A percentile compares a stretch with the other conserved stretches of the same genome.
Conservation (phyloP, 1,139 yeast species). For the Candida smagusa region DNA sequence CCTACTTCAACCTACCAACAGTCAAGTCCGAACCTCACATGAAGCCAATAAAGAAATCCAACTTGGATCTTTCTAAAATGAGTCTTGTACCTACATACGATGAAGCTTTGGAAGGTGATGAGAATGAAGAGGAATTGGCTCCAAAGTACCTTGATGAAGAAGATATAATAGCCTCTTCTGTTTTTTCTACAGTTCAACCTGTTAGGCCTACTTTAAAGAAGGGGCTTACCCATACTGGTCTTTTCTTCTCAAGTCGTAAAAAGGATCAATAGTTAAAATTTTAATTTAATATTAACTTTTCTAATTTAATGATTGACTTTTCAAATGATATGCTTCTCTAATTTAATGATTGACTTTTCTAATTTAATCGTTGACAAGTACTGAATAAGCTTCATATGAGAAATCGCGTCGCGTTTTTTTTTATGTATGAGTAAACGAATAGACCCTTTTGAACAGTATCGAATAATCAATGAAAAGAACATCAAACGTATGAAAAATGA, state of each 20-base stretch:
- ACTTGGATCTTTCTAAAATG: constrained; percentile 21
- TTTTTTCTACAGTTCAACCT: too few species aligned
- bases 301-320: too few species aligned
- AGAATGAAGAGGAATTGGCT: constrained; percentile 30
- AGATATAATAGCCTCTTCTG: constrained; percentile 4
- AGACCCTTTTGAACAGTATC: constrained; percentile 19
- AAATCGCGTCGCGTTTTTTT: neutral
- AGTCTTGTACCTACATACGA: constrained; percentile 36
- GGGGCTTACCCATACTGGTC: constrained; percentile 3
- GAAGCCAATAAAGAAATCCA: constrained; percentile 6
- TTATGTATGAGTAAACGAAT: constrained; percentile 1
- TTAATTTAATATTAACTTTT: too few species aligned
- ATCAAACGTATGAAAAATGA: constrained; percentile 16
- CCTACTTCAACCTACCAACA: constrained; percentile 29
- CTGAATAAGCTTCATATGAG: too few species aligned
- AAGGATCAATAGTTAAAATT: too few species aligned
- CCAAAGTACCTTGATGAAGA: constrained; percentile 25
- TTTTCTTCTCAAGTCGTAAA: too few species aligned
- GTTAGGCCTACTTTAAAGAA: constrained; percentile 2
- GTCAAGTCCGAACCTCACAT: neutral
- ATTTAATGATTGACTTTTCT: too few species aligned
- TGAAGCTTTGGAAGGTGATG: constrained; percentile 33
- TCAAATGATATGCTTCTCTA: too few species aligned
- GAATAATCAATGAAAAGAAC: constrained; percentile 13
- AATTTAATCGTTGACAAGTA: too few species aligned